These are phyloP conservation scores for Marasmius tenuissimus DNA, from an alignment of 1,284 basidiomycete genomes.

Conservation along the genomic window DNA sequence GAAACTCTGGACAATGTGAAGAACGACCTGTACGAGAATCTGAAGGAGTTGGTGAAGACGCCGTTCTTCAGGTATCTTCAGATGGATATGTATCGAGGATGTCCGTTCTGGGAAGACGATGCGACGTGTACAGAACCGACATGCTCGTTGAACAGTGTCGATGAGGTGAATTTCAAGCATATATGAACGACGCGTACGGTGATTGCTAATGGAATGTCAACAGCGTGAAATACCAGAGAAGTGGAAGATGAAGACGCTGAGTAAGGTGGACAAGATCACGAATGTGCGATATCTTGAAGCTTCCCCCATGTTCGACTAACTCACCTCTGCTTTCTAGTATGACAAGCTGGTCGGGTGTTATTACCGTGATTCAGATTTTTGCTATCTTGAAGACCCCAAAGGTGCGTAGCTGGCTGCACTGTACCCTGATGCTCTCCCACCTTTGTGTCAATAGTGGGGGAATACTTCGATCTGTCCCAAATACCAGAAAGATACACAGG, in stretches of 20 bases:
- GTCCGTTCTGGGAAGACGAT: slow-evolving; percentile 97
- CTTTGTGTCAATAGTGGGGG: slow-evolving; percentile 64
- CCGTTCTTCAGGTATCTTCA: slow-evolving; percentile 96
- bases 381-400: slow-evolving; percentile 86
- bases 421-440: slow-evolving; percentile 6
- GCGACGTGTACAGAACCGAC: slow-evolving; percentile 91
- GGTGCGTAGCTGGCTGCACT: slow-evolving; percentile 39
- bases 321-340: slow-evolving; percentile 38
- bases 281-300: slow-evolving; percentile 37
- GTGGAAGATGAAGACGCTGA: slow-evolving; percentile 82
- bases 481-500: slow-evolving; percentile 98
- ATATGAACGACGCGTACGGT: neutral
- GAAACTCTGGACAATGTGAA: slow-evolving; percentile 93
- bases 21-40: slow-evolving; percentile 70
- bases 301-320: neutral
- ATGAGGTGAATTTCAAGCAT: slow-evolving; percentile 68
- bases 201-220: slow-evolving; percentile 14
- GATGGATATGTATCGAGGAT: slow-evolving; percentile 93
- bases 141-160: slow-evolving; percentile 91
- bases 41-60: slow-evolving; percentile 81
- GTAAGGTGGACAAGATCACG: slow-evolving; percentile 67
- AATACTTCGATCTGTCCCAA: slow-evolving; percentile 89
- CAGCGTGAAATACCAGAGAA: slow-evolving; percentile 88
- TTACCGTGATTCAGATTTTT: slow-evolving; percentile 91
- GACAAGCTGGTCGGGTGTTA: slow-evolving; percentile 79